These are phyloP conservation scores for Furcasterigmium sp. DNA, from an alignment of 2,329 filamentous ascomycete genomes.

Conservation along the genomic window DNA sequence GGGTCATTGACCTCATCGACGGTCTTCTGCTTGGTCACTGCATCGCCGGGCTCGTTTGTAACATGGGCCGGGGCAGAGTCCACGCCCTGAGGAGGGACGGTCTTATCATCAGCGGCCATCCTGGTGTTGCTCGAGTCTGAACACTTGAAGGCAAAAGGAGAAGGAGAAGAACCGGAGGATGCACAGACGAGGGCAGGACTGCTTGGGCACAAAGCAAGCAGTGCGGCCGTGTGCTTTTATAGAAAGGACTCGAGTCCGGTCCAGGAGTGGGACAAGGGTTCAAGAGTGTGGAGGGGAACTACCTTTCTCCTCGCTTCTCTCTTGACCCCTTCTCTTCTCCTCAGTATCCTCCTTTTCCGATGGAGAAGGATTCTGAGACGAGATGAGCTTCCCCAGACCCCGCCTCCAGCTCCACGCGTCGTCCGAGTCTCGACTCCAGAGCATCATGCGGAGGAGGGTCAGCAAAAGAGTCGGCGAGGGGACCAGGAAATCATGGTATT, in stretches of 20 bases:
- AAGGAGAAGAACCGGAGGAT: not conserved
- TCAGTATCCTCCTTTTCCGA: not conserved
- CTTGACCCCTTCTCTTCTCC: not conserved
- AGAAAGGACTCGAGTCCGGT: not conserved
- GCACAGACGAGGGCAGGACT: not conserved
- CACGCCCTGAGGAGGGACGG: not conserved
- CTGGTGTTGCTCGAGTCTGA: not conserved
- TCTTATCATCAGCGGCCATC: slow-evolving; percentile 8
- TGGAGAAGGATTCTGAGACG: not conserved
- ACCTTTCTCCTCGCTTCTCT: not conserved
- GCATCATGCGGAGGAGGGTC: not conserved
- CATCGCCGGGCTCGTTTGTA: not conserved
- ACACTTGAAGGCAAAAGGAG: not conserved
- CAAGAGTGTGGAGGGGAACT: not conserved
- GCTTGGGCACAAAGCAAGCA: not conserved
- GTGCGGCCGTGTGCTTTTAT: not conserved
- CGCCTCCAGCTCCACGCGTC: not conserved
- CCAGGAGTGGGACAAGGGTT: not conserved
- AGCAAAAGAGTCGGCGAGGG: not conserved
- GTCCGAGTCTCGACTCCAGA: not conserved
- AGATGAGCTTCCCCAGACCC: not conserved
- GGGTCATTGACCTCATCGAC: slow-evolving; percentile 6
- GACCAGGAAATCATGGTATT: not conserved
- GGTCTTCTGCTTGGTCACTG: slow-evolving; percentile 3
- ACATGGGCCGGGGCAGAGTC: not conserved